phyloP scores from a whole-genome alignment of 306 rosid species.

The Oemleria cerasiformis region DNA sequence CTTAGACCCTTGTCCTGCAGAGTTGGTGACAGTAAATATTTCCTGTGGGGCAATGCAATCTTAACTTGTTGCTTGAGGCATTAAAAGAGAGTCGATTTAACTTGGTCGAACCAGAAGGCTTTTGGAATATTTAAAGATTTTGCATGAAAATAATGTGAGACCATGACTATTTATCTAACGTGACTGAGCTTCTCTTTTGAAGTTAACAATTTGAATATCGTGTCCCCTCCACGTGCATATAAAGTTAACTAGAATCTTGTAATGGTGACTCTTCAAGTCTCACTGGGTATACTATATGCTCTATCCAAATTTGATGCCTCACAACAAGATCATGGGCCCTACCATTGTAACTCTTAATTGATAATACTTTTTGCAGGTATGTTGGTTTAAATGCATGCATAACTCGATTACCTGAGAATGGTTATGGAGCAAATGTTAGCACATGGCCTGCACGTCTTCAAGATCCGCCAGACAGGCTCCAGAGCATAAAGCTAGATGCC shows the following conservation, averaged over 20 bases:
- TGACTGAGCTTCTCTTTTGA: not conserved
- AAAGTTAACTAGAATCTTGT: not conserved
- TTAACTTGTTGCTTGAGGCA: not conserved
- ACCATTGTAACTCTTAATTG: not conserved
- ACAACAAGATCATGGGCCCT: not conserved
- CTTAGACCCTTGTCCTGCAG: not conserved
- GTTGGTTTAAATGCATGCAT: slow-evolving; percentile 67
- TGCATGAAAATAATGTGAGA: not conserved
- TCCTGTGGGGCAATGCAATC: not conserved
- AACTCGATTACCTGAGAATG: slow-evolving; percentile 56
- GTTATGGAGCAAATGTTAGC: slow-evolving; percentile 64
- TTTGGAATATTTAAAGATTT: not conserved
- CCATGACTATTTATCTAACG: not conserved
- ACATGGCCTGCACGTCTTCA: slow-evolving; percentile 75
- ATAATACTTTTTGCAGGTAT: slow-evolving; percentile 49
- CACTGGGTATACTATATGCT: not conserved
- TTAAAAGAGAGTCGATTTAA: not conserved
- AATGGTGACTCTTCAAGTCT: not conserved
- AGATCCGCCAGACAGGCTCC: slow-evolving; percentile 76
- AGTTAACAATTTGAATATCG: not conserved
- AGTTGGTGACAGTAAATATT: not conserved
- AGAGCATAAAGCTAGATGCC: slow-evolving; percentile 70
- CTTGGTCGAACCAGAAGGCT: not conserved
- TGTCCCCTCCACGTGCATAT: not conserved
- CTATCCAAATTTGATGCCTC: not conserved